phyloP scores from a whole-genome alignment of 768 basidiomycete genomes.

The Crepidotus variabilis region DNA sequence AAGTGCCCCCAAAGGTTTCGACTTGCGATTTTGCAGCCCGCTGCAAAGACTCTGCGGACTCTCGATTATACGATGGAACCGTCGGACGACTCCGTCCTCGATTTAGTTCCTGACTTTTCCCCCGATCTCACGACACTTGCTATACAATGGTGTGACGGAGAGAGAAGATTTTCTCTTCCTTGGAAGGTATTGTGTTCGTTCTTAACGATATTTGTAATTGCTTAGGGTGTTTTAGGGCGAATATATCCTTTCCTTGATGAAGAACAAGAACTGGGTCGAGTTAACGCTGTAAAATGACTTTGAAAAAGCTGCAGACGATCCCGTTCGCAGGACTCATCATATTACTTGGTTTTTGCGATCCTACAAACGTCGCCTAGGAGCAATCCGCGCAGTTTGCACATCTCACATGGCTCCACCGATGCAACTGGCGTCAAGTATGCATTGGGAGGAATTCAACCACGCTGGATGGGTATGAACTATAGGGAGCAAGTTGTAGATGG shows the following conservation, averaged over 20 bases:
- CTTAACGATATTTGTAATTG: too few species aligned
- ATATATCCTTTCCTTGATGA: background rate
- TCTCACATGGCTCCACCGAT: background rate
- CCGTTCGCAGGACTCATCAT: background rate
- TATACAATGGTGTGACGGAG: background rate
- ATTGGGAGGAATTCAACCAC: background rate
- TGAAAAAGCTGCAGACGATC: background rate
- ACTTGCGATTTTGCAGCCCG: background rate
- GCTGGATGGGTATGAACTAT: slow-evolving; percentile 34
- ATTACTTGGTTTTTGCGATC: background rate
- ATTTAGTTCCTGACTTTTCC: background rate
- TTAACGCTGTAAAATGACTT: background rate
- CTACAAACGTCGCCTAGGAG: background rate
- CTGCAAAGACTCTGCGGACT: background rate
- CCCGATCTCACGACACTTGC: background rate
- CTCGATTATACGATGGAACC: background rate
- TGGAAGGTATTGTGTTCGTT: too few species aligned
- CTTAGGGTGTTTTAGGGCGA: too few species aligned
- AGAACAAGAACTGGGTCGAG: background rate
- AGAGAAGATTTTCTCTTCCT: background rate
- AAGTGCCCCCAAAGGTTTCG: background rate
- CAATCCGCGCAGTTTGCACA: background rate
- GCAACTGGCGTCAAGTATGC: background rate
- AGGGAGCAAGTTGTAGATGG: slow-evolving; percentile 64
- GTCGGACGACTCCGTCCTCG: background rate